A percentile compares a stretch with the other conserved stretches of the same genome.
Evolutionary conservation across 768 basidiomycete species (phyloP).

Genomic region (Harrya chromipes): DNA sequence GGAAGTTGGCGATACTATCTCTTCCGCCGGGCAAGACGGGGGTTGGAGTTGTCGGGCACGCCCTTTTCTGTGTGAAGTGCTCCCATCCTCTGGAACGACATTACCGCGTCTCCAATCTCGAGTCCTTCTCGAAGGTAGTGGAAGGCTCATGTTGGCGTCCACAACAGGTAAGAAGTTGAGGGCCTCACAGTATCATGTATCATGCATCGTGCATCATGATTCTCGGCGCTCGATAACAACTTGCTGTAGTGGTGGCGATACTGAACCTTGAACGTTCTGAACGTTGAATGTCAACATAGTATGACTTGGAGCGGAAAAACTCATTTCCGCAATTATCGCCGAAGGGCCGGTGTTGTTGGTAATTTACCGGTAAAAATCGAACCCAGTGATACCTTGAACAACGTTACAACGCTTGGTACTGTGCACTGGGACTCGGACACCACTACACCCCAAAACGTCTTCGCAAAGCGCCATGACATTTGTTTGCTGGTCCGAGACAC

Average conservation of each 20-base stretch:
- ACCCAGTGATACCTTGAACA: too few species aligned
- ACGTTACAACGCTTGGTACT: too few species aligned
- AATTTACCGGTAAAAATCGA: too few species aligned
- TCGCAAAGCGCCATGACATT: too few species aligned
- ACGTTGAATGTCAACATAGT: too few species aligned
- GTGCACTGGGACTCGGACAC: too few species aligned
- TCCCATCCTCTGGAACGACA: conserved; percentile 28
- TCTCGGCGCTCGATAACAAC: background rate
- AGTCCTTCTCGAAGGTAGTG: conserved; percentile 27
- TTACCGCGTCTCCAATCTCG: conserved; percentile 37
- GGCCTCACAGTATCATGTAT: background rate
- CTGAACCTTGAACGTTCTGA: background rate
- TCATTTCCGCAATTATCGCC: too few species aligned
- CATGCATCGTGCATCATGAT: background rate
- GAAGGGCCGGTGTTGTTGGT: too few species aligned
- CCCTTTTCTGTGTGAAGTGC: conserved; percentile 5
- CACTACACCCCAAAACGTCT: too few species aligned
- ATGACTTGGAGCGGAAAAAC: too few species aligned
- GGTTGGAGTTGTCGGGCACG: conserved; percentile 27
- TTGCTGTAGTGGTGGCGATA: background rate
- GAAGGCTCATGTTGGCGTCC: conserved; percentile 29
- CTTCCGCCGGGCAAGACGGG: conserved; percentile 16
- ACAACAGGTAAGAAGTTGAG: conserved; percentile 22
- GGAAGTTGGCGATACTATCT: conserved; percentile 9
- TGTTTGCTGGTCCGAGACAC: too few species aligned